These are phyloP conservation scores for Diplotaxis tenuifolia DNA, from an alignment of 345 rosid species.

Conservation along the genomic window DNA sequence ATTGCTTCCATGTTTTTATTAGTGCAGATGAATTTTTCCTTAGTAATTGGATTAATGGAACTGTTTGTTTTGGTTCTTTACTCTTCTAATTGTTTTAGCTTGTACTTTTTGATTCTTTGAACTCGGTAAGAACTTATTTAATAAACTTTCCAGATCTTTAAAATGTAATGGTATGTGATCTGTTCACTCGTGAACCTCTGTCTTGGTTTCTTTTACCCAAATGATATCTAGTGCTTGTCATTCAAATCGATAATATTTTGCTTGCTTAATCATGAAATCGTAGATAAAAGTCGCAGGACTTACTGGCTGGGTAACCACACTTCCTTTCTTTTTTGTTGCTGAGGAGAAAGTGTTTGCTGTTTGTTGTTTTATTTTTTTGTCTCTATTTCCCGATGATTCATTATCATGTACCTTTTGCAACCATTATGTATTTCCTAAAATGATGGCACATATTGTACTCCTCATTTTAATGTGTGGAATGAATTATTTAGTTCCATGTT, in stretches of 20 bases:
- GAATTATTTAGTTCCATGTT: neutral
- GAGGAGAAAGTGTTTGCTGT: slow-evolving; percentile 5
- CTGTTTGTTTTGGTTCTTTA: neutral
- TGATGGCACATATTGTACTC: slow-evolving; percentile 3
- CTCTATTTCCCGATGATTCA: slow-evolving; percentile 1
- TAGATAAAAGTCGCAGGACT: slow-evolving; percentile 3
- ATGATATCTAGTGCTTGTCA: neutral
- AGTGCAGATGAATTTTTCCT: neutral
- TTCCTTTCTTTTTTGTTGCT: neutral
- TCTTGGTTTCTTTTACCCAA: slow-evolving; percentile 14
- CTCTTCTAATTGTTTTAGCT: neutral
- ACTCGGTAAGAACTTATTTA: neutral
- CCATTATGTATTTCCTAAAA: neutral
- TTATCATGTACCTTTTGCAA: slow-evolving; percentile 4
- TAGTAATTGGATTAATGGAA: neutral
- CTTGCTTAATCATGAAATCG: slow-evolving; percentile 3
- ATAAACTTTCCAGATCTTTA: neutral
- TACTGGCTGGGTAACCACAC: neutral
- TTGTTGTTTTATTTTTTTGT: neutral
- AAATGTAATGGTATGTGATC: slow-evolving; percentile 1
- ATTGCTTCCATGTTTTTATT: neutral
- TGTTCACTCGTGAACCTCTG: neutral
- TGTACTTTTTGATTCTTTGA: neutral
- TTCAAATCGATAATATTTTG: neutral
- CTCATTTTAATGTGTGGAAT: slow-evolving; percentile 12